These are phyloP conservation scores for Sclerotinia trifoliorum DNA, from an alignment of 2,329 filamentous ascomycete species.

Conservation along the genomic window DNA sequence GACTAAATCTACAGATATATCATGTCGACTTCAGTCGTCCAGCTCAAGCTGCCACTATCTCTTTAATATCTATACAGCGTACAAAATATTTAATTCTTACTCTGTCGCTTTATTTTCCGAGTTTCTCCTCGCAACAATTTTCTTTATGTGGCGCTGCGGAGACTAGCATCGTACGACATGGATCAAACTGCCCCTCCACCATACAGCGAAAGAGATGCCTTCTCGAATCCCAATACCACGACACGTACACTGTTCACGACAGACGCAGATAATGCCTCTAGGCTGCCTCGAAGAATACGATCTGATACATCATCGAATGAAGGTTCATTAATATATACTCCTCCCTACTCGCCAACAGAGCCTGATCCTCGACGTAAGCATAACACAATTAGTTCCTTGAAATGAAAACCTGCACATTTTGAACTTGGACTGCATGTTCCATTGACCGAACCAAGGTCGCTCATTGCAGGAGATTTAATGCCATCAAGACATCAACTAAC, in stretches of 20 bases:
- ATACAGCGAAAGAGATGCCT: slow-evolving; percentile 58
- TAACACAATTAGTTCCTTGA: slow-evolving; percentile 17
- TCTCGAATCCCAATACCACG: slow-evolving; percentile 44
- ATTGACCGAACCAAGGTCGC: background rate
- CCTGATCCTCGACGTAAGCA: slow-evolving; percentile 29
- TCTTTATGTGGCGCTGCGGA: background rate
- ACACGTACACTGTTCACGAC: slow-evolving; percentile 32
- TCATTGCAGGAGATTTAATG: background rate
- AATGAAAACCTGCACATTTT: no score
- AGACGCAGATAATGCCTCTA: slow-evolving; percentile 43
- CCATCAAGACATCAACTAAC: background rate
- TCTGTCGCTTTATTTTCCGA: background rate
- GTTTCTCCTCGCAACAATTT: background rate
- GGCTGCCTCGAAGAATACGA: slow-evolving; percentile 26
- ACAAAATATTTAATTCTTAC: slow-evolving; percentile 1
- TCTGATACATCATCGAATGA: slow-evolving; percentile 31
- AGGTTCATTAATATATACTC: slow-evolving; percentile 35
- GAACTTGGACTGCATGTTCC: background rate
- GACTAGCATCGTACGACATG: background rate
- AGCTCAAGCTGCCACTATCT: slow-evolving; percentile 1
- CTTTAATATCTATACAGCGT: background rate
- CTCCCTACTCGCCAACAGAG: slow-evolving; percentile 30
- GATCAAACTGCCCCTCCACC: slow-evolving; percentile 48
- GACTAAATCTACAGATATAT: background rate
- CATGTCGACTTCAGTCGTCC: background rate